Evolutionary conservation across 331 rosid genomes (phyloP).

Genomic region (Phaseolus coccineus): DNA sequence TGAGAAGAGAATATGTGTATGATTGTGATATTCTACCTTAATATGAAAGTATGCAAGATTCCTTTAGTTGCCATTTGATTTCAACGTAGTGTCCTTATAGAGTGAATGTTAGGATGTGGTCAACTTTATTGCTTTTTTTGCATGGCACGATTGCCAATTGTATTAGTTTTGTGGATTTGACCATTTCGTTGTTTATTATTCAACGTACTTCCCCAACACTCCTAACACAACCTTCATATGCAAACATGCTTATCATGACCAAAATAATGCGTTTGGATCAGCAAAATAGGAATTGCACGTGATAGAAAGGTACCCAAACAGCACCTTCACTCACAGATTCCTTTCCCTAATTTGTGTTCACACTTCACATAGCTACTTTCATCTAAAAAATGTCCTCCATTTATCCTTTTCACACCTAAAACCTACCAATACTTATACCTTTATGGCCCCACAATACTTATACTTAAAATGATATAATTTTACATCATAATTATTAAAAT

Average conservation of each 20-base stretch:
- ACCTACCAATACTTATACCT: neutral
- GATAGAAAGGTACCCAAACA: conserved; percentile 16
- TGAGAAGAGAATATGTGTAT: no score
- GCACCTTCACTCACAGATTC: conserved; percentile 51
- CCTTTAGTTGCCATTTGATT: neutral
- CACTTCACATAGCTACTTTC: conserved; percentile 45
- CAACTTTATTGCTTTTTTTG: neutral
- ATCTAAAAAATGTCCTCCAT: conserved; percentile 28
- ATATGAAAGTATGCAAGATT: neutral
- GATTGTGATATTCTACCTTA: no score
- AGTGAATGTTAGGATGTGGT: neutral
- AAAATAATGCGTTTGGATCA: conserved; percentile 1
- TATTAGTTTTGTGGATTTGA: neutral
- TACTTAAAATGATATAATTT: neutral
- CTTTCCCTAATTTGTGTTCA: conserved; percentile 58
- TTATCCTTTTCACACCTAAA: conserved; percentile 58
- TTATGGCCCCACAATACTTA: neutral
- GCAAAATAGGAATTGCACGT: conserved; percentile 38
- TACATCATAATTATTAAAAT: no score
- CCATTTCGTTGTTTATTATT: neutral
- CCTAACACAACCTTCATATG: neutral
- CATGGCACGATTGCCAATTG: neutral
- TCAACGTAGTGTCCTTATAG: neutral
- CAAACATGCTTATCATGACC: neutral
- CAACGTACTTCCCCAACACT: neutral